phyloP scores from a whole-genome alignment of 768 basidiomycete genomes.

The Filobasidium wieringae region DNA sequence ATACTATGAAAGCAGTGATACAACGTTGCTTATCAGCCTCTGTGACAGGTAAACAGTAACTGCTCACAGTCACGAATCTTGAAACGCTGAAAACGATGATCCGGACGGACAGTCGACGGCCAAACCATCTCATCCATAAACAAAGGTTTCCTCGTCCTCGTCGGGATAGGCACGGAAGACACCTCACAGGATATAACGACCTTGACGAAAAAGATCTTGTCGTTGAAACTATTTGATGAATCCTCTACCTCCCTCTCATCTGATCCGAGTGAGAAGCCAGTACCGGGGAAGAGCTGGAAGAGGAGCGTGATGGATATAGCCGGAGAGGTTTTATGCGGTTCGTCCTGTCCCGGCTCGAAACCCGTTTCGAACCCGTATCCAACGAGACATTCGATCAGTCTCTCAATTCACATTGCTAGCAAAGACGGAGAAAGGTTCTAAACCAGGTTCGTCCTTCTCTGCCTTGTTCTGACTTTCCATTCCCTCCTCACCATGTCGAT shows the following conservation, averaged over 20 bases:
- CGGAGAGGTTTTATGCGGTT: conserved; percentile 77
- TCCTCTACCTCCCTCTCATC: neutral
- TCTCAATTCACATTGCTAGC: conserved; percentile 89
- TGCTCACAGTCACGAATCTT: neutral
- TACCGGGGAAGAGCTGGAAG: conserved; percentile 59
- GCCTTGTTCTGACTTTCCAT: neutral
- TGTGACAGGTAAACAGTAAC: conserved; percentile 52
- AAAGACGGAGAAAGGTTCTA: conserved; percentile 63
- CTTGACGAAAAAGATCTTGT: conserved; percentile 71
- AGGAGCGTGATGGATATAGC: conserved; percentile 71
- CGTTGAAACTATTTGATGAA: conserved; percentile 56
- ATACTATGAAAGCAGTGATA: conserved; percentile 66
- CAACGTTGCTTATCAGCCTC: conserved; percentile 75
- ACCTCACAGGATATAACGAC: conserved; percentile 57
- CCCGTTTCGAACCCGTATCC: conserved; percentile 3
- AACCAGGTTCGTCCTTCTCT: conserved; percentile 22
- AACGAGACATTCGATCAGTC: conserved; percentile 33
- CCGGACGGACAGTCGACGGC: conserved; percentile 52
- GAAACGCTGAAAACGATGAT: neutral
- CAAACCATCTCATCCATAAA: conserved; percentile 70
- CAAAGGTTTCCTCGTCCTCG: conserved; percentile 73
- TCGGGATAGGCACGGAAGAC: conserved; percentile 87
- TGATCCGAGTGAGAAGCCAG: conserved; percentile 30
- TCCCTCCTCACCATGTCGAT: conserved; percentile 31
- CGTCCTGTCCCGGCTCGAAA: conserved; percentile 11